Conservation (phyloP, 2,329 filamentous ascomycete species). For the Diplodia mutila region DNA sequence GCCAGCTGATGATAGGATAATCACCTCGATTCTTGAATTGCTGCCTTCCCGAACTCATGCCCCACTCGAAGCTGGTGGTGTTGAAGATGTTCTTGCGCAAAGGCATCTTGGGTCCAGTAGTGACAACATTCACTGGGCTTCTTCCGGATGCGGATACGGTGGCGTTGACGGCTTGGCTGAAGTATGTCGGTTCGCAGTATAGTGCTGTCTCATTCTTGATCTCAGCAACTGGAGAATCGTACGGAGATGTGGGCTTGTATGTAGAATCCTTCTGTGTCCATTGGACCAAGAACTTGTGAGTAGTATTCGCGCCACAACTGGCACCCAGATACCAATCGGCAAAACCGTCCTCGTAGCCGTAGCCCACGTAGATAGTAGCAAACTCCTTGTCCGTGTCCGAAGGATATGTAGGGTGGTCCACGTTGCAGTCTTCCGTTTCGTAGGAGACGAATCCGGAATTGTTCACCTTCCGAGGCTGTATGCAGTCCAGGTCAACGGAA, state of each 20-base stretch:
- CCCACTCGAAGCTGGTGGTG: slow-evolving; percentile 43
- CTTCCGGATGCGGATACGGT: slow-evolving; percentile 40
- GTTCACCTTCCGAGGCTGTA: slow-evolving; percentile 24
- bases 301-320: slow-evolving; percentile 38
- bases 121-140: not conserved
- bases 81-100: slow-evolving; percentile 43
- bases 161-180: slow-evolving; percentile 46
- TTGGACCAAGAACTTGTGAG: slow-evolving; percentile 42
- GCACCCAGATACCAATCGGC: slow-evolving; percentile 38
- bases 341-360: slow-evolving; percentile 44
- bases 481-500: slow-evolving; percentile 41
- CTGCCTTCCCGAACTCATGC: slow-evolving; percentile 1
- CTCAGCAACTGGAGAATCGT: slow-evolving; percentile 27
- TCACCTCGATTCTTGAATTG: slow-evolving; percentile 23
- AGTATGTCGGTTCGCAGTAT: slow-evolving; percentile 47
- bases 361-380: slow-evolving; percentile 49
- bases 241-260: not conserved
- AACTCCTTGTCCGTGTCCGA: slow-evolving; percentile 28
- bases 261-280: slow-evolving; percentile 17
- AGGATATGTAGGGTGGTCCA: slow-evolving; percentile 30
- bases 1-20: slow-evolving; percentile 31
- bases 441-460: slow-evolving; percentile 21
- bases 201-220: slow-evolving; percentile 37
- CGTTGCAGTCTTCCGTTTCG: not conserved
- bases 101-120: not conserved